Conservation (phyloP, 176 grass and related monocot genomes). For the sorghum (Sorghum bicolor) region DNA sequence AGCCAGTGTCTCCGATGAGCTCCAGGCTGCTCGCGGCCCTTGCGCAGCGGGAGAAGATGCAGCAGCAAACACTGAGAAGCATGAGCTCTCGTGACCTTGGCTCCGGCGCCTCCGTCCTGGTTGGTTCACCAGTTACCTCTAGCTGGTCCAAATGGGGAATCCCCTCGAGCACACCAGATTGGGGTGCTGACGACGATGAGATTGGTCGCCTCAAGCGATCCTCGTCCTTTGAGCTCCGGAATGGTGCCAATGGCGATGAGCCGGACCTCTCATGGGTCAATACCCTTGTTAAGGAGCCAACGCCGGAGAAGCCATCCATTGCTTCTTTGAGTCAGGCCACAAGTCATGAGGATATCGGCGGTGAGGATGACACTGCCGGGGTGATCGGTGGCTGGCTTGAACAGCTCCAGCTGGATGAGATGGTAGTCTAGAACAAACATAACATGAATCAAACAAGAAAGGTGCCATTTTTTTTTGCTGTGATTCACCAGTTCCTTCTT, state of each 20-base stretch:
- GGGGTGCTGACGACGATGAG: constrained; percentile 58
- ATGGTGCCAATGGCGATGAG: constrained; percentile 38
- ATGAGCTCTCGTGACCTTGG: constrained; percentile 68
- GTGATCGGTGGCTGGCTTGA: constrained; percentile 57
- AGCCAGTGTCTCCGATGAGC: constrained; percentile 56
- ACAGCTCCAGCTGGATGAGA: constrained; percentile 72
- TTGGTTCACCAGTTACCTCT: constrained; percentile 40
- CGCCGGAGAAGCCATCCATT: constrained; percentile 34
- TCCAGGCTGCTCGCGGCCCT: constrained; percentile 43
- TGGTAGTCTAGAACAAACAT: constrained; percentile 43
- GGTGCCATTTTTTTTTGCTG: constrained; percentile 34
- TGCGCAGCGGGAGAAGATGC: constrained; percentile 58
- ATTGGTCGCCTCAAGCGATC: constrained; percentile 56
- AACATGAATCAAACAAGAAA: constrained; percentile 39
- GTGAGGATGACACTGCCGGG: constrained; percentile 23
- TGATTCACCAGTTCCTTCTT: constrained; percentile 15
- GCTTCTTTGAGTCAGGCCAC: constrained; percentile 20
- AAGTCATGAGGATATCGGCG: constrained; percentile 9
- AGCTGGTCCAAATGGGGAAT: constrained; percentile 62
- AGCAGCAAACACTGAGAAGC: constrained; percentile 64
- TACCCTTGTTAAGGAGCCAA: constrained; percentile 60
- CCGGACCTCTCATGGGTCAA: constrained; percentile 74
- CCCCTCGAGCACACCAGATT: constrained; percentile 43
- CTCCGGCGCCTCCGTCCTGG: constrained; percentile 23
- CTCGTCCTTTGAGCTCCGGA: constrained; percentile 52